Evolutionary conservation across 441 rosid genomes (phyloP), one percentile per base, ranked within the genome.

Genomic region (Lepidium campestre): DNA sequence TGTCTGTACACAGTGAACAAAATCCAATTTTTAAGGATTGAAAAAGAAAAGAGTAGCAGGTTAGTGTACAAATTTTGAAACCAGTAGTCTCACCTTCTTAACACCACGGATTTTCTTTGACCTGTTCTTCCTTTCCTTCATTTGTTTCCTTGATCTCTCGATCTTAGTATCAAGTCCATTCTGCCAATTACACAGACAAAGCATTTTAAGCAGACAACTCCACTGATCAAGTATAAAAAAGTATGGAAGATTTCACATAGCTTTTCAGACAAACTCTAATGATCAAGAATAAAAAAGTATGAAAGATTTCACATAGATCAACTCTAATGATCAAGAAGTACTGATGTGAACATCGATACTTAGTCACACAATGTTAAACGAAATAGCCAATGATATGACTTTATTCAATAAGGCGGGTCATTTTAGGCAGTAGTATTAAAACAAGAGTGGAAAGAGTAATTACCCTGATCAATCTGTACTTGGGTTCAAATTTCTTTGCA

Each of bases 381-480:
- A n/a, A n/a, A n/a, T n/a, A n/a, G n/a, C n/a, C n/a, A n/a, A n/a
- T n/a, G n/a, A n/a, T n/a, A n/a, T n/a, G n/a, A n/a, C n/a, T n/a
- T n/a, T n/a, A n/a, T n/a, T n/a, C n/a, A n/a, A 49, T 14, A 14
- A 19, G 13, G 15, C 8, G 0, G 15, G n/a, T 10, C 3, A 20
- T 23, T 19, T 14, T 19, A 34, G 10, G 45, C 6, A 13, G 25
- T 10, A 19, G 22, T 13, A 23, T 10, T 13, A 6, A 37, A 29
- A 31, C 4, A 10, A 35, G 57, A 37, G 17, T 19, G 17, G 45
- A 47, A 9, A 46, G 4, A 45, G 3, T 1, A 15, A 52, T 69
- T 83, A 93, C 98, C 97, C 97, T 87, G 79, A 93, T 88, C 2
- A 93, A 93, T 65, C 97, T 80, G 85, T 93, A 88, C 68, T 90